Percentiles rank a stretch among this genome's conserved stretches.
Conservation (phyloP, 106 monocot genomes). For the Triglochin maritima region DNA sequence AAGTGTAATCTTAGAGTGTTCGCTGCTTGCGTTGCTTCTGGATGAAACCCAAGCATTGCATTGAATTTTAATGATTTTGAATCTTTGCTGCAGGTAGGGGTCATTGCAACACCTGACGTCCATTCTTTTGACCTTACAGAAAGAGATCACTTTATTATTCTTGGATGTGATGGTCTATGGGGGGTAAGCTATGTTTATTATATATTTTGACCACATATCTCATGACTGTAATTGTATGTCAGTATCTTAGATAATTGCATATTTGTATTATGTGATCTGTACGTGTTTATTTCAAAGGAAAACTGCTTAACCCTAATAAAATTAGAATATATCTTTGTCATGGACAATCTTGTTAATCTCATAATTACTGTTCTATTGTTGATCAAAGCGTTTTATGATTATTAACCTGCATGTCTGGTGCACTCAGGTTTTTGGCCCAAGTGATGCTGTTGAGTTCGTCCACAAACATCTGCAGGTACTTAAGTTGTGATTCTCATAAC, state of each 20-base stretch:
- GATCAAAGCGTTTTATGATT: too few species aligned
- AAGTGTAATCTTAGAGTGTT: too few species aligned
- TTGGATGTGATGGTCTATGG: conserved; percentile 93
- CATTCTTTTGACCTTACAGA: conserved; percentile 76
- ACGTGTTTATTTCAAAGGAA: too few species aligned
- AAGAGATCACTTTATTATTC: conserved; percentile 68
- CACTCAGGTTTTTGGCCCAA: conserved; percentile 74
- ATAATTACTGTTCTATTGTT: too few species aligned
- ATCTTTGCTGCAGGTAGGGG: conserved; percentile 51
- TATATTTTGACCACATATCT: too few species aligned
- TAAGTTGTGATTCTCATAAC: background rate
- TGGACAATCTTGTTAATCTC: background rate
- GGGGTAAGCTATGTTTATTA: conserved; percentile 31
- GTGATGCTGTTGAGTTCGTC: conserved; percentile 87
- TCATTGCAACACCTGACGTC: conserved; percentile 77
- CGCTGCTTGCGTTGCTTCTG: too few species aligned
- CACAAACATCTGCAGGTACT: conserved; percentile 72
- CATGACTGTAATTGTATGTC: too few species aligned
- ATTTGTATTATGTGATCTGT: too few species aligned
- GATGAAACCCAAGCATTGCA: background rate
- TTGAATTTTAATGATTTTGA: background rate
- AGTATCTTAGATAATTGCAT: too few species aligned
- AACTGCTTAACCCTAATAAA: too few species aligned
- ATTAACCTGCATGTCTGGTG: background rate
- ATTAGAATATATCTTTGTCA: background rate